Base-by-base conservation (phyloP, 2,329 filamentous ascomycete genomes). In the Parastagonospora nodorum region DNA sequence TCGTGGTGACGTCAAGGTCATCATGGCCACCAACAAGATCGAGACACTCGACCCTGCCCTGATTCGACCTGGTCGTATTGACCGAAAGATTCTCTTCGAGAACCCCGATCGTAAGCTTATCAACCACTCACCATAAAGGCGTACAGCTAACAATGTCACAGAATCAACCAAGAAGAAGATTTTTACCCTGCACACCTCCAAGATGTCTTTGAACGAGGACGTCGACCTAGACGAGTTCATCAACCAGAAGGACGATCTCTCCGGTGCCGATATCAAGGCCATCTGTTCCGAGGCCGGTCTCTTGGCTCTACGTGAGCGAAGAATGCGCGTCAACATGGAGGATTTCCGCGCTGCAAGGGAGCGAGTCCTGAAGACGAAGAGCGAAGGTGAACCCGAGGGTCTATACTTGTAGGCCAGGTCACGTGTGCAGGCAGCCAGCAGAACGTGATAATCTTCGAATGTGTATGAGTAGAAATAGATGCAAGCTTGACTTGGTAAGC, bases 1-100 rank as follows among this genome's bases (percentile, higher is more conserved):
- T 75, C 90, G 94, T 54, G 95, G 94, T 64, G 94, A 99, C 72
- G 93, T 99, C 77, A 99, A 99, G 82, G 94, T 99, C 55, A 93
- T 99, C 75, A 97, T 99, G 92, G 95, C 94, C 10, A 99, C 94
- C 62, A 99, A 99, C 86, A 99, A 99, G 85, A 99, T 99, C 63
- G 95, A 99, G 64, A 96, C 91, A 4, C 83, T 99, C 27, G 95
- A 99, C 71, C 94, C 94, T 48, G 94, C 94, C 14, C 82, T 99
- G 63, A 99, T 99, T 71, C 88, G 94, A 62, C 94, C 94, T 38
- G 94, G 94, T 58, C 92, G 94, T 83, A 99, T 99, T 75, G 94
- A 99, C 76, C 88, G 94, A 66, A 99, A 99, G 84, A 99, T 99
- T 73, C 78, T 88, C 58, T 88, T 88, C 58, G 86, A 88, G 76